These are phyloP conservation scores for Rhypophila decipiens DNA, from an alignment of 495 filamentous ascomycete genomes.

Conservation along the genomic window DNA sequence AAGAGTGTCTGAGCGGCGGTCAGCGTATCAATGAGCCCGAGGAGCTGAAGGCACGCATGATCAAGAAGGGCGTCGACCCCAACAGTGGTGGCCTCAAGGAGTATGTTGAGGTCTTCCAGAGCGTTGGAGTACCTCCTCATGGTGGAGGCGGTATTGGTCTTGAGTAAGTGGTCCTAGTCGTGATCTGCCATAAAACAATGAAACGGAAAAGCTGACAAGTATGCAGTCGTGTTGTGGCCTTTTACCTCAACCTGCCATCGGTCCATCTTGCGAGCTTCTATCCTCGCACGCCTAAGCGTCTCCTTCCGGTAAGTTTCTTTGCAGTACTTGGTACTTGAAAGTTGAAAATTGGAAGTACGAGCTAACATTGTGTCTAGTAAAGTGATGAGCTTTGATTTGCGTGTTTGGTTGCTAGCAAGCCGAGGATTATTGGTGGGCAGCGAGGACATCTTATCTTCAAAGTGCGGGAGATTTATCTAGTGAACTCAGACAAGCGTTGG, in stretches of 20 bases:
- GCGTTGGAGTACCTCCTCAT: conserved; percentile 69
- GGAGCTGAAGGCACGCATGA: conserved; percentile 62
- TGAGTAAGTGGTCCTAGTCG: conserved; percentile 69
- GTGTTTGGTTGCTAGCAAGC: too few relatives aligned
- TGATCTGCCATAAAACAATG: too few relatives aligned
- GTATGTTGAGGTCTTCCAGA: conserved; percentile 75
- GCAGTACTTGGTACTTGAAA: too few relatives aligned
- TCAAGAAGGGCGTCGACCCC: conserved; percentile 67
- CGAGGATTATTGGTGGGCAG: too few relatives aligned
- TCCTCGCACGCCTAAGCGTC: conserved; percentile 77
- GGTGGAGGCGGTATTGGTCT: conserved; percentile 82
- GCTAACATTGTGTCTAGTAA: too few relatives aligned
- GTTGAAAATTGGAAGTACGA: too few relatives aligned
- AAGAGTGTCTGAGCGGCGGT: conserved; percentile 68
- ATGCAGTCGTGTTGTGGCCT: conserved; percentile 69
- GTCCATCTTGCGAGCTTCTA: conserved; percentile 73
- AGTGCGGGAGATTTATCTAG: too few relatives aligned
- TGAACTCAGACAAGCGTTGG: too few relatives aligned
- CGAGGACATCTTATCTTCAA: too few relatives aligned
- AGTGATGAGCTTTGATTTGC: too few relatives aligned
- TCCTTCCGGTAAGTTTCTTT: too few relatives aligned
- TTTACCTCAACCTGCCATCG: conserved; percentile 77
- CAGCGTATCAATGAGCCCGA: conserved; percentile 76
- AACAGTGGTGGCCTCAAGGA: conserved; percentile 69
- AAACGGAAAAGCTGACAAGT: too few relatives aligned